A percentile compares a stretch with the other conserved stretches of the same genome.
Evolutionary conservation across 2,329 filamentous ascomycete species (phyloP).

Genomic region (Ampelomyces quisqualis): DNA sequence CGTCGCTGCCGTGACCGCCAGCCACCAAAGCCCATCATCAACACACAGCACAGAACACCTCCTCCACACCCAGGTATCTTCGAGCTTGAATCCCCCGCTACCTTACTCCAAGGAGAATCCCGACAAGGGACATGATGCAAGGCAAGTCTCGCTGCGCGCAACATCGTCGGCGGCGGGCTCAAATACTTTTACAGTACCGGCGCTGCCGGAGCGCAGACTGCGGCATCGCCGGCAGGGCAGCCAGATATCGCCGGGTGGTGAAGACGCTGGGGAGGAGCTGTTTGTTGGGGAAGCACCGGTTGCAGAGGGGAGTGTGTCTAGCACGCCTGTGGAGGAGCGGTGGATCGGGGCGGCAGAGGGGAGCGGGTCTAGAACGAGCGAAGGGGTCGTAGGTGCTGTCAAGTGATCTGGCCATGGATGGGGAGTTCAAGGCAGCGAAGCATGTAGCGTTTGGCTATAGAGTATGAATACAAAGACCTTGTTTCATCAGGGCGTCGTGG

Average conservation of each 20-base stretch:
- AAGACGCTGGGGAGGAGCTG: conserved; percentile 20
- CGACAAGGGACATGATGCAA: not conserved
- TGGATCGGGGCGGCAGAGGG: conserved; percentile 1
- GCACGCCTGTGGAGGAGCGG: conserved; percentile 20
- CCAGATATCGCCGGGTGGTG: conserved; percentile 6
- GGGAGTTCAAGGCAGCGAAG: too few relatives aligned
- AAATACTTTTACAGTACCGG: too few relatives aligned
- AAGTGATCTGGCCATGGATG: too few relatives aligned
- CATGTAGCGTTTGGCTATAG: too few relatives aligned
- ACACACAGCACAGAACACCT: conserved; percentile 13
- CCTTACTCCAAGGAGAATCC: not conserved
- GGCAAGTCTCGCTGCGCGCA: conserved; percentile 7
- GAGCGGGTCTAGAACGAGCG: not conserved
- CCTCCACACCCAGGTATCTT: conserved; percentile 9
- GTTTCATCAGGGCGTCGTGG: too few relatives aligned
- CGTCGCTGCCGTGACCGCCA: conserved; percentile 31
- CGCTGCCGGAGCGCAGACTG: conserved; percentile 52
- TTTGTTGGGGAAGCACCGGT: conserved; percentile 36
- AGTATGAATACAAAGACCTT: too few relatives aligned
- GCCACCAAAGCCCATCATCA: conserved; percentile 5
- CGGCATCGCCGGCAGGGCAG: conserved; percentile 20
- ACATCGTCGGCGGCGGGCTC: too few relatives aligned
- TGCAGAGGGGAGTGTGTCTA: conserved; percentile 23
- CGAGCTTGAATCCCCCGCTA: not conserved
- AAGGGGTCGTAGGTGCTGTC: not conserved